Evolutionary conservation across 1,284 basidiomycete species (phyloP).

Genomic region (Crocinoboletus sp.): DNA sequence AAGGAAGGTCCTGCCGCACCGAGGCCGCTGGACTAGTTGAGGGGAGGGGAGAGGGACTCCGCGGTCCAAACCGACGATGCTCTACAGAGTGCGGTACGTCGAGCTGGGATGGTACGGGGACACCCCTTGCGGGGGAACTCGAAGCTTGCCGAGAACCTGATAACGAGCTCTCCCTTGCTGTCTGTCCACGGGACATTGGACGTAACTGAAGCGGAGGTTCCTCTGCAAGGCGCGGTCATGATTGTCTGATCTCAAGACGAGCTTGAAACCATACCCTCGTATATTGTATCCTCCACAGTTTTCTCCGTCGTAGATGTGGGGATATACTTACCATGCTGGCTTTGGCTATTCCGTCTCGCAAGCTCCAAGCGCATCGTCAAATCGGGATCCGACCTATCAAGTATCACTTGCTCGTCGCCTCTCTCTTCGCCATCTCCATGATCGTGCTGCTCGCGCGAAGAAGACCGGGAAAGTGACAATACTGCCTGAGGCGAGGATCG

Average conservation of each 20-base stretch:
- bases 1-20: slow-evolving; percentile 32
- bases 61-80: slow-evolving; percentile 62
- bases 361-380: slow-evolving; percentile 70
- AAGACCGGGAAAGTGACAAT: slow-evolving; percentile 38
- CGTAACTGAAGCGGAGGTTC: slow-evolving; percentile 52
- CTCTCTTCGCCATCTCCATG: slow-evolving; percentile 48
- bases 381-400: slow-evolving; percentile 69
- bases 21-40: slow-evolving; percentile 36
- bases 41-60: slow-evolving; percentile 64
- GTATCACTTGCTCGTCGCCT: slow-evolving; percentile 26
- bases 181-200: slow-evolving; percentile 50
- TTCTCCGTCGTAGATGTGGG: slow-evolving; percentile 38
- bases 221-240: slow-evolving; percentile 39
- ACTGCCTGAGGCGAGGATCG: slow-evolving; percentile 30
- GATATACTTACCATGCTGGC: slow-evolving; percentile 52
- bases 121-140: slow-evolving; percentile 24
- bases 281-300: slow-evolving; percentile 60
- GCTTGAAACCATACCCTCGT: slow-evolving; percentile 52
- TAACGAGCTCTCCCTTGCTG: slow-evolving; percentile 36
- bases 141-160: slow-evolving; percentile 39
- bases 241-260: not conserved
- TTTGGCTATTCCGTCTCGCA: slow-evolving; percentile 76
- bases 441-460: slow-evolving; percentile 37
- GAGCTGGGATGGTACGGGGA: slow-evolving; percentile 24
- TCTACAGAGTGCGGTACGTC: slow-evolving; percentile 43